Percentiles rank a stretch among this genome's conserved stretches.
Conservation (phyloP, 2,329 filamentous ascomycete species). For the Rasamsonia emersonii region DNA sequence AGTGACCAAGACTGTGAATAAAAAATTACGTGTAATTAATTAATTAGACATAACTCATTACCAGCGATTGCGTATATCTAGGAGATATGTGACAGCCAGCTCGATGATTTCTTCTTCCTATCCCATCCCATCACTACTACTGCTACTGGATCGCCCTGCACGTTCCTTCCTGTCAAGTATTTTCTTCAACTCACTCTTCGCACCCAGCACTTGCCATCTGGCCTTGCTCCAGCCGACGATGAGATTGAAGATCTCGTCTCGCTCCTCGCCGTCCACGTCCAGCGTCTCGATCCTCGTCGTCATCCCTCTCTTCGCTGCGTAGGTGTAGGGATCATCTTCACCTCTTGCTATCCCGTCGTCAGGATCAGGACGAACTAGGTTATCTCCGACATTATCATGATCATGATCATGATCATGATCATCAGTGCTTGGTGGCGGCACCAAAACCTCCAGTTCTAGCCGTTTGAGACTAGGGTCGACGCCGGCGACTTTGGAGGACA, state of each 20-base stretch:
- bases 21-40: too few relatives aligned
- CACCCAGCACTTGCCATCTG: constrained; percentile 13
- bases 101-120: too few relatives aligned
- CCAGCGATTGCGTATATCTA: too few relatives aligned
- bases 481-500: constrained; percentile 2
- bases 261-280: constrained; percentile 10
- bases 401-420: too few relatives aligned
- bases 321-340: neutral
- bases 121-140: neutral
- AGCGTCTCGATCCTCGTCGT: constrained; percentile 7
- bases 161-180: neutral
- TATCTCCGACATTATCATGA: too few relatives aligned
- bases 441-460: constrained; percentile 6
- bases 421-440: neutral
- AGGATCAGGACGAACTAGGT: too few relatives aligned
- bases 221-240: constrained; percentile 16
- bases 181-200: neutral
- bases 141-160: neutral
- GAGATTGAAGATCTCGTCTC: constrained; percentile 17
- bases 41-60: too few relatives aligned
- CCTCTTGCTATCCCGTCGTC: neutral
- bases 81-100: too few relatives aligned
- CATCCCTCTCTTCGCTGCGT: neutral
- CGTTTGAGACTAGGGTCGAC: constrained; percentile 3
- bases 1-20: too few relatives aligned